A percentile compares a stretch with the other conserved stretches of the same genome.
Conservation (phyloP, 495 filamentous ascomycete species). For the Parathielavia hyrcaniae region DNA sequence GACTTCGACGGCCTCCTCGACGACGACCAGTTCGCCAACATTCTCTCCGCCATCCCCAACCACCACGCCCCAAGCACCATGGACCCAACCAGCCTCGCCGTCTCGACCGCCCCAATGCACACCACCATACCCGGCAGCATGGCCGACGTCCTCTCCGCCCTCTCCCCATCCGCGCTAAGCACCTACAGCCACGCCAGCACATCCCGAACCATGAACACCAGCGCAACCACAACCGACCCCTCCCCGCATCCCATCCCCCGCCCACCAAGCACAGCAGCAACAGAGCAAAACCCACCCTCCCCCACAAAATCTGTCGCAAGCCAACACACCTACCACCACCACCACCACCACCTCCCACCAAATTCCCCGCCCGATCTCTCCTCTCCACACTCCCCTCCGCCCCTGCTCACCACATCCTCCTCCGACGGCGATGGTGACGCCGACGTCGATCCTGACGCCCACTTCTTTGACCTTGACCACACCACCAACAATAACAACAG, state of each 20-base stretch:
- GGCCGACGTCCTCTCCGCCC: slow-evolving; percentile 29
- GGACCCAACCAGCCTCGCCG: slow-evolving; percentile 36
- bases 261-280: slow-evolving; percentile 17
- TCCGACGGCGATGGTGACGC: no score
- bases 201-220: slow-evolving; percentile 4
- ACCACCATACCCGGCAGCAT: slow-evolving; percentile 26
- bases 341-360: slow-evolving; percentile 20
- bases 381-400: slow-evolving; percentile 43
- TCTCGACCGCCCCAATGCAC: slow-evolving; percentile 40
- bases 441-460: slow-evolving; percentile 20
- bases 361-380: slow-evolving; percentile 35
- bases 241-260: slow-evolving; percentile 3
- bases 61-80: slow-evolving; percentile 28
- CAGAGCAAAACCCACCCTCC: slow-evolving; percentile 34
- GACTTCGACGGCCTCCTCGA: slow-evolving; percentile 38
- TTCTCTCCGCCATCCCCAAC: slow-evolving; percentile 35
- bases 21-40: slow-evolving; percentile 37
- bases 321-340: slow-evolving; percentile 26
- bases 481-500: slow-evolving; percentile 5
- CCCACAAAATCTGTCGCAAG: slow-evolving; percentile 42
- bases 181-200: slow-evolving; percentile 27
- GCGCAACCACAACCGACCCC: slow-evolving; percentile 15
- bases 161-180: slow-evolving; percentile 35
- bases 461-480: slow-evolving; percentile 38
- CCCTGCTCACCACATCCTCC: background rate